Conservation (phyloP, 148 eudicot species). For the Rhododendron molle region DNA sequence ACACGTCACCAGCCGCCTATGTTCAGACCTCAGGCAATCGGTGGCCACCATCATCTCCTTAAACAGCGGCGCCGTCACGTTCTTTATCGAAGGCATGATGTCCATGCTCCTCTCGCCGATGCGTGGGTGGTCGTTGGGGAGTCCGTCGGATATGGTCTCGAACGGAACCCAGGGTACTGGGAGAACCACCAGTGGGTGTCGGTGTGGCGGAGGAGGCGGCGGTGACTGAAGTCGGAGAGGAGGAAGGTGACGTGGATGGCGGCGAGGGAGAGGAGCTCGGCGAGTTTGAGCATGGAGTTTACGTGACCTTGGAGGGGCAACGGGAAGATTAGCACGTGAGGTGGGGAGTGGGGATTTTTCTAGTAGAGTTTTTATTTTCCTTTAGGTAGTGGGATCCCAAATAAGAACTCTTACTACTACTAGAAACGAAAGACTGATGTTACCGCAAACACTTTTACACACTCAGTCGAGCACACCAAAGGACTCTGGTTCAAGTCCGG, state of each 20-base stretch:
- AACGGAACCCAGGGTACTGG: conserved; percentile 17
- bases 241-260: conserved; percentile 33
- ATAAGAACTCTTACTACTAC: no score
- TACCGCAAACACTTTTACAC: no score
- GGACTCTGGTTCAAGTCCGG: no score
- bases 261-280: conserved; percentile 23
- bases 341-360: background rate
- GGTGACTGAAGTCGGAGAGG: conserved; percentile 28
- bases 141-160: conserved; percentile 29
- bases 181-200: conserved; percentile 8
- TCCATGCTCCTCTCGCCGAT: conserved; percentile 8
- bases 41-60: conserved; percentile 13
- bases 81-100: conserved; percentile 13
- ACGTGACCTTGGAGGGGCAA: conserved; percentile 45
- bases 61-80: conserved; percentile 10
- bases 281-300: conserved; percentile 32
- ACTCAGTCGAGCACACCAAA: no score
- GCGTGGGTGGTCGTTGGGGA: conserved; percentile 32
- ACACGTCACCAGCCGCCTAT: conserved; percentile 22
- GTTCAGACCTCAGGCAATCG: conserved; percentile 13
- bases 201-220: conserved; percentile 21
- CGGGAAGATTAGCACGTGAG: conserved; percentile 36
- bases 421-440: no score
- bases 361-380: background rate
- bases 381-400: background rate